Base-by-base conservation (phyloP, 441 rosid species). In the Flueggea neowawraea region DNA sequence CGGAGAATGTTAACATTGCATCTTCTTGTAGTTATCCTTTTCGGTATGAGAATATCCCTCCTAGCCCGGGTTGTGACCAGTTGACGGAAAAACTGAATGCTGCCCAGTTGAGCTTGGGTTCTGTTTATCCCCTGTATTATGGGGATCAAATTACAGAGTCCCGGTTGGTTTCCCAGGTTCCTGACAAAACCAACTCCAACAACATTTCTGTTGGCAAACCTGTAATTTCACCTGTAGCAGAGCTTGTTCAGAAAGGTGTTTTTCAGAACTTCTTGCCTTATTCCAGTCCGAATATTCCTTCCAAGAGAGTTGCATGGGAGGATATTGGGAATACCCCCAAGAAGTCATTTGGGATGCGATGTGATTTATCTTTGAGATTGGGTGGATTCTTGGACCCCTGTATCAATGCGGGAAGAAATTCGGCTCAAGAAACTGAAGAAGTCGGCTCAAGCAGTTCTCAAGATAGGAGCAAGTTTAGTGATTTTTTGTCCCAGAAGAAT, bases 331-430 rank as follows among this genome's bases (percentile, higher is more conserved):
- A 70, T 53, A 17, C 54, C 39, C 52, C 57, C 63, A 81, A 73
- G 73, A 83, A 67, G 65, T 64, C 75, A 45, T 60, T 70, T 45
- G 78, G 66, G 68, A 68, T 55, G 55, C 74, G 76, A 17, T 94
- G 96, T 61, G 97, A 94, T 81, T 78, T 94, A 55, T 85, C 96
- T 31, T 76, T 94, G 76, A 79, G 95, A 77, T 82, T 94, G 72
- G 91, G 96, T 75, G 71, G 66, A 59, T 75, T 74, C 33, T 70
- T 85, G 51, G 85, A 82, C 47, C 79, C 80, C 3, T 64, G 65
- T 16, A 63, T 52, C 62, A 79, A 74, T 64, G 43, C 31, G 75
- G 76, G 64, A 57, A 77, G 73, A 57, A 73, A 65, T 62, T 68
- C 44, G 6, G 66, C 59, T 64, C 78, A 52, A 55, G 81, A 77